Conservation (phyloP, 192 early-diverging fungal genomes). For the Mortierella alpina region DNA sequence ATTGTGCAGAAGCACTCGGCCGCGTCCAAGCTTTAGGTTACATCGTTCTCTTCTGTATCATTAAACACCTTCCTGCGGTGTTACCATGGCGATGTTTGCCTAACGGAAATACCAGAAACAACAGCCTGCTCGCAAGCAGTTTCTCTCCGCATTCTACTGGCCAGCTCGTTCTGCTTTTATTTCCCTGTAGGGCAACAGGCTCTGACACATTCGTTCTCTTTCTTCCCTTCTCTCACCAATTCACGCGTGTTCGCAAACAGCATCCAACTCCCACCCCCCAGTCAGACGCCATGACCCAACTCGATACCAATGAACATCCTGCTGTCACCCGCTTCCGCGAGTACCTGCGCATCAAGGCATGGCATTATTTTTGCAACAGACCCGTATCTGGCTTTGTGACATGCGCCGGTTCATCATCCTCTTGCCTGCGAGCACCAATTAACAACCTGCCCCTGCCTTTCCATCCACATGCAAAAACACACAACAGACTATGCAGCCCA, state of each 20-base stretch:
- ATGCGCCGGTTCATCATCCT: too few species aligned
- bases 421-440: too few species aligned
- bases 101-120: too few species aligned
- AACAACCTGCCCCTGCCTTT: too few species aligned
- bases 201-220: not conserved
- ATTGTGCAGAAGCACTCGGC: constrained; percentile 31
- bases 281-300: constrained; percentile 15
- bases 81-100: not conserved
- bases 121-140: too few species aligned
- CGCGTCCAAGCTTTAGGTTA: constrained; percentile 14
- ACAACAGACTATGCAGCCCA: constrained; percentile 77
- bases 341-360: constrained; percentile 80
- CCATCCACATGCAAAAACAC: too few species aligned
- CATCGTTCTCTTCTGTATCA: not conserved
- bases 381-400: too few species aligned
- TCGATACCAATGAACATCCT: constrained; percentile 55
- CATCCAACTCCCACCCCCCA: not conserved
- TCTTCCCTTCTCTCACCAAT: not conserved
- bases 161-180: not conserved
- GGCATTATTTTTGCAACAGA: too few species aligned
- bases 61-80: not conserved
- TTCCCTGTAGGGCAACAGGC: not conserved
- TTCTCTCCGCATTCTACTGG: not conserved
- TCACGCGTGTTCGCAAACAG: not conserved
- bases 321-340: constrained; percentile 79